Evolutionary conservation across 2,329 filamentous ascomycete species (phyloP).

Genomic region (Fusarium foetens): DNA sequence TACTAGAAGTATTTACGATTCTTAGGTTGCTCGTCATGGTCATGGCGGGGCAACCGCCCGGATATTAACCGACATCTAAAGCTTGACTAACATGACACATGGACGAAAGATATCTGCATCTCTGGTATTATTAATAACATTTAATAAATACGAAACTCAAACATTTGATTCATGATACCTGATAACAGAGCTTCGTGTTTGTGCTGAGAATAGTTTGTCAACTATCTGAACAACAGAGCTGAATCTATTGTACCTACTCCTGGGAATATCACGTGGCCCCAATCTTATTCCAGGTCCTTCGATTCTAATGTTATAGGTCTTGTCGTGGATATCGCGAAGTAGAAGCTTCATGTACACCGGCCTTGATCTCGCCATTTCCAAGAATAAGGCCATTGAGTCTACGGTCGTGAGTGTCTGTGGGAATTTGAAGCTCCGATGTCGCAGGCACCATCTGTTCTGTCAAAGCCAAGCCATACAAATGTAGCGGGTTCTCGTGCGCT

Average conservation of each 20-base stretch:
- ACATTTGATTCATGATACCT: neutral
- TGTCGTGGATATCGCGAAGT: conserved; percentile 52
- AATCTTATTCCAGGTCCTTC: neutral
- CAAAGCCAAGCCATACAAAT: conserved; percentile 81
- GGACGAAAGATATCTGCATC: neutral
- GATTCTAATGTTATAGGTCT: conserved; percentile 10
- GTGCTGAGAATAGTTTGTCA: neutral
- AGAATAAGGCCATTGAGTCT: conserved; percentile 80
- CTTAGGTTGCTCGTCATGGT: conserved; percentile 20
- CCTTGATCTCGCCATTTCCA: conserved; percentile 71
- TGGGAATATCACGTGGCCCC: neutral
- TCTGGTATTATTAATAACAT: neutral
- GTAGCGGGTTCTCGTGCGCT: conserved; percentile 53
- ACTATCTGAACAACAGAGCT: neutral
- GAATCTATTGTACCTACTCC: neutral
- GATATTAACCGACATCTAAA: conserved; percentile 13
- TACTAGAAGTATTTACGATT: neutral
- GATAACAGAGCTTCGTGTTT: neutral
- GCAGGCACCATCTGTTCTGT: conserved; percentile 80
- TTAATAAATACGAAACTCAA: neutral
- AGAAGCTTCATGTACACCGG: conserved; percentile 43
- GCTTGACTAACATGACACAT: neutral
- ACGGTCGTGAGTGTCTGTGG: conserved; percentile 80
- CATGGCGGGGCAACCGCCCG: conserved; percentile 47
- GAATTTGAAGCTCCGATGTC: conserved; percentile 70